Evolutionary conservation across 2,329 filamentous ascomycete species (phyloP).

Genomic region (Myriosclerotinia duriaeana): DNA sequence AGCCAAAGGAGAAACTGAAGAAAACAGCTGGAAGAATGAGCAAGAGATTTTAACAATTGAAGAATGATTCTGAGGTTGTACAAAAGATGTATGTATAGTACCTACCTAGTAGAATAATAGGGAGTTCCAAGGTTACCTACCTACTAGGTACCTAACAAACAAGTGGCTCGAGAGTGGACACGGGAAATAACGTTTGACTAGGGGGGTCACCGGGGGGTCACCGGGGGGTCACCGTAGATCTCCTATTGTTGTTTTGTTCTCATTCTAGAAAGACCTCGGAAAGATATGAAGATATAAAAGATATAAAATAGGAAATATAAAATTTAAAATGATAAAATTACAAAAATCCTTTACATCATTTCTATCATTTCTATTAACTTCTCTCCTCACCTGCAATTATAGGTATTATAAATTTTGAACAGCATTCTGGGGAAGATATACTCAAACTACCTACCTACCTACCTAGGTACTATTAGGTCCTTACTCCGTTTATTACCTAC

Average conservation of each 20-base stretch:
- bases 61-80: slow-evolving; percentile 3
- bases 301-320: too few species aligned
- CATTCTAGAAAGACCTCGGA: too few species aligned
- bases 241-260: background rate
- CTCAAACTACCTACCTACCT: too few species aligned
- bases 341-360: too few species aligned
- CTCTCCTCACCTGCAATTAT: too few species aligned
- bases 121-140: background rate
- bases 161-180: too few species aligned
- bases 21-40: background rate
- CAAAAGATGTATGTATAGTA: background rate
- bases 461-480: too few species aligned
- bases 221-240: slow-evolving; percentile 1
- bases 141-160: background rate
- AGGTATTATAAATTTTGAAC: background rate
- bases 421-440: background rate
- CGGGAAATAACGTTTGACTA: slow-evolving; percentile 8
- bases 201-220: too few species aligned
- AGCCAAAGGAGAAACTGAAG: background rate
- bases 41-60: slow-evolving; percentile 14
- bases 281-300: too few species aligned
- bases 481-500: too few species aligned
- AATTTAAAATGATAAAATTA: too few species aligned
- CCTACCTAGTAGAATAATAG: background rate
- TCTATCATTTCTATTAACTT: too few species aligned